A percentile compares a stretch with the other conserved stretches of the same genome.
These are phyloP conservation scores for Aspergillus pseudoglaucus DNA, from an alignment of 2,329 filamentous ascomycete species.

Conservation along the genomic window DNA sequence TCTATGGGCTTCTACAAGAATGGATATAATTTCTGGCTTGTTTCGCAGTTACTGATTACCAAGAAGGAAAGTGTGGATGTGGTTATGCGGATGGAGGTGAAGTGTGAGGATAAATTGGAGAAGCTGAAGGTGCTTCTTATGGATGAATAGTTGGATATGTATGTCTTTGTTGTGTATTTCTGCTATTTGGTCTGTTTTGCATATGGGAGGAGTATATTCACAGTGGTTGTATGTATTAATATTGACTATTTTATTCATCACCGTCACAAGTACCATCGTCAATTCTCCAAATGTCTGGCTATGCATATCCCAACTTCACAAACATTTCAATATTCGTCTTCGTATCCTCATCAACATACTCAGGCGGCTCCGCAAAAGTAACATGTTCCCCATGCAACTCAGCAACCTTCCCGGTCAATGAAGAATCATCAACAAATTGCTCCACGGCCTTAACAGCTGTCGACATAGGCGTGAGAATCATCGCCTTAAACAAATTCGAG, in stretches of 20 bases:
- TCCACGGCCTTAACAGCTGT: conserved; percentile 42
- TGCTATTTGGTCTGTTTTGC: too few relatives aligned
- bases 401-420: conserved; percentile 41
- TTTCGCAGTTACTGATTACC: conserved; percentile 36
- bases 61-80: conserved; percentile 39
- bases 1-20: conserved; percentile 39
- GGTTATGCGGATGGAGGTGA: conserved; percentile 39
- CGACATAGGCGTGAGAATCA: conserved; percentile 48
- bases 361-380: conserved; percentile 40
- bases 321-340: conserved; percentile 44
- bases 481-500: conserved; percentile 41
- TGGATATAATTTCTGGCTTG: conserved; percentile 38
- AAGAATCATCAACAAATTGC: conserved; percentile 36
- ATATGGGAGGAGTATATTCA: not conserved
- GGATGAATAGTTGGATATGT: conserved; percentile 8
- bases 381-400: conserved; percentile 49
- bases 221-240: not conserved
- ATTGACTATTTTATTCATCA: not conserved
- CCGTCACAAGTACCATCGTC: not conserved
- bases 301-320: conserved; percentile 44
- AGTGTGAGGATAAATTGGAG: conserved; percentile 38
- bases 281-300: conserved; percentile 2
- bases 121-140: conserved; percentile 36
- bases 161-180: not conserved
- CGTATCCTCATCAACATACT: conserved; percentile 45